Conservation (phyloP, 2,329 filamentous ascomycete species). For the Sclerotinia trifoliorum region DNA sequence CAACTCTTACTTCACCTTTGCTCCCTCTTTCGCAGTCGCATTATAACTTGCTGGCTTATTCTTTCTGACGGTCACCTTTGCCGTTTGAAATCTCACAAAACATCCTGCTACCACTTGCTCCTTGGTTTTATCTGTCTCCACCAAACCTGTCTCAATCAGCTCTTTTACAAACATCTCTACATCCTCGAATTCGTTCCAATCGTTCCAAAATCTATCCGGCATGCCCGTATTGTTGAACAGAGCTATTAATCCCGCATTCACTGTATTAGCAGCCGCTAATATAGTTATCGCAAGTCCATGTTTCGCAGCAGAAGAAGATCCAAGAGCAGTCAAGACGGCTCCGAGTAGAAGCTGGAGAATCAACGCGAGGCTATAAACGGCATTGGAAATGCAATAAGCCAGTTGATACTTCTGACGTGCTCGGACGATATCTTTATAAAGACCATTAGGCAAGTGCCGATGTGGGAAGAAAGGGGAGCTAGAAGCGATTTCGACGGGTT, state of each 20-base stretch:
- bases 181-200: slow-evolving; percentile 31
- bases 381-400: slow-evolving; percentile 28
- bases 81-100: slow-evolving; percentile 24
- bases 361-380: slow-evolving; percentile 29
- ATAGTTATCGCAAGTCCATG: slow-evolving; percentile 28
- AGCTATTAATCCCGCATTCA: slow-evolving; percentile 28
- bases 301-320: slow-evolving; percentile 23
- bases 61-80: slow-evolving; percentile 23
- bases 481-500: slow-evolving; percentile 14
- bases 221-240: slow-evolving; percentile 31
- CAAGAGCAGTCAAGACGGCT: slow-evolving; percentile 32
- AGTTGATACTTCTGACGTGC: slow-evolving; percentile 24
- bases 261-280: slow-evolving; percentile 32
- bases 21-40: neutral
- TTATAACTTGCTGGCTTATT: slow-evolving; percentile 24
- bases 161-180: slow-evolving; percentile 27
- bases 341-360: slow-evolving; percentile 34
- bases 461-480: slow-evolving; percentile 13
- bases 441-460: slow-evolving; percentile 26
- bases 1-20: neutral
- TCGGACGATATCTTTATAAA: slow-evolving; percentile 31
- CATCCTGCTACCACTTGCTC: slow-evolving; percentile 25
- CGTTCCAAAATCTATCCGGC: slow-evolving; percentile 29
- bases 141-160: slow-evolving; percentile 25
- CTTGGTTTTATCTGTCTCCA: slow-evolving; percentile 18